A percentile compares a stretch with the other conserved stretches of the same genome.
Conservation (phyloP, 768 basidiomycete genomes). For the Leccinum boreale region DNA sequence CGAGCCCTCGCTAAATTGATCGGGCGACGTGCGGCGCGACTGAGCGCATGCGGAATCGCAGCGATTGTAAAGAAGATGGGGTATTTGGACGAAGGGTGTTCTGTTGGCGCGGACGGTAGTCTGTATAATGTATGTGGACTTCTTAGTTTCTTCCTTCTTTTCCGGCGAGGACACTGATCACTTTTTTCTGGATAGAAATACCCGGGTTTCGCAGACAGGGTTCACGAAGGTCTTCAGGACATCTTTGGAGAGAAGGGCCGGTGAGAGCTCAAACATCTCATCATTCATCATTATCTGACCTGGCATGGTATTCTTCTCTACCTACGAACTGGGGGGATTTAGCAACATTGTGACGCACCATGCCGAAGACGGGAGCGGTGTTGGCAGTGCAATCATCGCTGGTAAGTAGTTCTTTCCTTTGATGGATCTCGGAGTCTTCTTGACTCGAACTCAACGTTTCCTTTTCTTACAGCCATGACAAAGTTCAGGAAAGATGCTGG, state of each 20-base stretch:
- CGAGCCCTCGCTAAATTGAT: constrained; percentile 87
- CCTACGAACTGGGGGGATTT: constrained; percentile 56
- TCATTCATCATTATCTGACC: not conserved
- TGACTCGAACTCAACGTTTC: constrained; percentile 1
- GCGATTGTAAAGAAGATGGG: constrained; percentile 95
- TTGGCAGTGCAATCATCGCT: constrained; percentile 96
- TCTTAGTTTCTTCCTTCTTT: not conserved
- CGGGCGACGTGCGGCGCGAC: constrained; percentile 82
- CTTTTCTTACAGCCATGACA: constrained; percentile 70
- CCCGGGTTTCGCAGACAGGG: constrained; percentile 88
- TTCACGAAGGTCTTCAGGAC: constrained; percentile 90
- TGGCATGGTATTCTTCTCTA: constrained; percentile 17
- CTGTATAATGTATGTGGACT: constrained; percentile 75
- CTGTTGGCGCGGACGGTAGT: constrained; percentile 91
- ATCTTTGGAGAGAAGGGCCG: constrained; percentile 96
- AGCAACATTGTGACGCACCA: constrained; percentile 35
- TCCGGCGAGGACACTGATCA: not conserved
- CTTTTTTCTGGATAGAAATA: constrained; percentile 70
- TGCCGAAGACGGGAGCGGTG: constrained; percentile 66
- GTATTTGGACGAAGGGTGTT: constrained; percentile 86
- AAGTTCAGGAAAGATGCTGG: constrained; percentile 73
- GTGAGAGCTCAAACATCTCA: constrained; percentile 41
- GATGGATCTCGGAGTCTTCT: not conserved
- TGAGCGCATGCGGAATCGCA: constrained; percentile 95
- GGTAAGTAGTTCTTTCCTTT: constrained; percentile 37